phyloP scores from a whole-genome alignment of 2,329 filamentous ascomycete species.

The Curvularia verruculosa region DNA sequence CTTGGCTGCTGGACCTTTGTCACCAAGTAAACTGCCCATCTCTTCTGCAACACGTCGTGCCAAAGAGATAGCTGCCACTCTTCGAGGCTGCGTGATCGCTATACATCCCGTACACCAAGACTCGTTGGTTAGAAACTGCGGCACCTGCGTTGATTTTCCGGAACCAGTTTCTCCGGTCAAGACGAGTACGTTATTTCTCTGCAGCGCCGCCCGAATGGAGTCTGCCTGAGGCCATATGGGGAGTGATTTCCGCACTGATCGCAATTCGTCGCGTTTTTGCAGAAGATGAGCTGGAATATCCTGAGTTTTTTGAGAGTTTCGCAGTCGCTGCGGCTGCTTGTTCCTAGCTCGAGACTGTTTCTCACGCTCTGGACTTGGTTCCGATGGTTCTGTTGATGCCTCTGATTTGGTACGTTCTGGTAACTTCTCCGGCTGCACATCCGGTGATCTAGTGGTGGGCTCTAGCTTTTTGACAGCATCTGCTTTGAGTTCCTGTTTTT shows the following conservation, averaged over 20 bases:
- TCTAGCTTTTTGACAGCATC: not conserved
- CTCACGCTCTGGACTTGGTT: constrained; percentile 3
- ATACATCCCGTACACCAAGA: constrained; percentile 80
- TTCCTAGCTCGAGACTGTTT: constrained; percentile 4
- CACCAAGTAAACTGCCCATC: constrained; percentile 69
- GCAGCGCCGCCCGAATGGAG: constrained; percentile 70
- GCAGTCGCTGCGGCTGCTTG: constrained; percentile 8
- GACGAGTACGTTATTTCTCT: constrained; percentile 74
- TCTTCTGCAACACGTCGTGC: constrained; percentile 88
- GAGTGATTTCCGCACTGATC: constrained; percentile 66
- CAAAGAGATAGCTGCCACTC: constrained; percentile 90
- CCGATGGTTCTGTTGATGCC: not conserved
- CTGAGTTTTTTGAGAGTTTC: constrained; percentile 11
- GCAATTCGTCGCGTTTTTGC: constrained; percentile 56
- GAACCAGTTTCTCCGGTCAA: constrained; percentile 94
- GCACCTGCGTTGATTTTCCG: constrained; percentile 95
- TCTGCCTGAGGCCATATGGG: constrained; percentile 80
- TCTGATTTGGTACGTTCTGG: constrained; percentile 11
- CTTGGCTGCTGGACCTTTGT: constrained; percentile 62
- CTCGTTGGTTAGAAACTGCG: constrained; percentile 83
- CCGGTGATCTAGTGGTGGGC: not conserved
- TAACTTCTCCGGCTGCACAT: not conserved
- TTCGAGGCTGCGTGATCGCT: constrained; percentile 90
- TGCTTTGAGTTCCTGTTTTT: not conserved
- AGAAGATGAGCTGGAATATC: constrained; percentile 34